Percentiles rank a stretch among this genome's conserved stretches.
Conservation (phyloP, 345 rosid species). For the Lumnitzera racemosa region DNA sequence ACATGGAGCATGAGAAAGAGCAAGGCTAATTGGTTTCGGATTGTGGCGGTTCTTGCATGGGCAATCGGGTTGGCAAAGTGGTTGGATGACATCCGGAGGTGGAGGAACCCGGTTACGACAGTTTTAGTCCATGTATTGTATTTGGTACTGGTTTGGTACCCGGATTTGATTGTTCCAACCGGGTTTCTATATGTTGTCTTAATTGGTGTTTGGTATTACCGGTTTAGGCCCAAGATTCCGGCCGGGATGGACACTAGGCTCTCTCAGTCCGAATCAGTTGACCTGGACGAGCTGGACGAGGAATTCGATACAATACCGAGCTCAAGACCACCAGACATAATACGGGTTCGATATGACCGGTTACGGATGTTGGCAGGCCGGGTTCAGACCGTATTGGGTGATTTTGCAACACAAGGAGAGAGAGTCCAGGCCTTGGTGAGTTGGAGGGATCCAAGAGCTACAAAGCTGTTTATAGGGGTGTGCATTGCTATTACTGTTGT, state of each 20-base stretch:
- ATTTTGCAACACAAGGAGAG: conserved; percentile 94
- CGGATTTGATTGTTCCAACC: conserved; percentile 85
- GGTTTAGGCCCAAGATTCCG: conserved; percentile 82
- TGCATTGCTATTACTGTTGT: conserved; percentile 63
- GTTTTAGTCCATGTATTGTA: conserved; percentile 73
- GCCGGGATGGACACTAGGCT: conserved; percentile 90
- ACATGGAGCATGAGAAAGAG: conserved; percentile 99
- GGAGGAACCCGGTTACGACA: conserved; percentile 87
- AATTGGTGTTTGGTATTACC: conserved; percentile 89
- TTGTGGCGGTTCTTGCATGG: conserved; percentile 89
- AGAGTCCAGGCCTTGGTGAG: conserved; percentile 82
- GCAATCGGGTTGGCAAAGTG: conserved; percentile 87
- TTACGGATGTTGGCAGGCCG: conserved; percentile 73
- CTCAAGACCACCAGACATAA: conserved; percentile 55
- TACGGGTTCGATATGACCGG: conserved; percentile 75
- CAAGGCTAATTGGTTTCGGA: conserved; percentile 91
- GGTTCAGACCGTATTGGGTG: conserved; percentile 89
- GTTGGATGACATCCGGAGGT: conserved; percentile 67
- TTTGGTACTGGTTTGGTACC: conserved; percentile 93
- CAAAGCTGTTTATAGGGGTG: conserved; percentile 72
- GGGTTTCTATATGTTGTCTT: conserved; percentile 70
- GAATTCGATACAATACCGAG: conserved; percentile 95
- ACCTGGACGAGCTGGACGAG: conserved; percentile 87
- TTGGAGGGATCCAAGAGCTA: conserved; percentile 99
- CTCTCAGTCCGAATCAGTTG: conserved; percentile 75